Evolutionary conservation across 2,329 filamentous ascomycete genomes (phyloP).

Genomic region (Diaporthe vaccinii): DNA sequence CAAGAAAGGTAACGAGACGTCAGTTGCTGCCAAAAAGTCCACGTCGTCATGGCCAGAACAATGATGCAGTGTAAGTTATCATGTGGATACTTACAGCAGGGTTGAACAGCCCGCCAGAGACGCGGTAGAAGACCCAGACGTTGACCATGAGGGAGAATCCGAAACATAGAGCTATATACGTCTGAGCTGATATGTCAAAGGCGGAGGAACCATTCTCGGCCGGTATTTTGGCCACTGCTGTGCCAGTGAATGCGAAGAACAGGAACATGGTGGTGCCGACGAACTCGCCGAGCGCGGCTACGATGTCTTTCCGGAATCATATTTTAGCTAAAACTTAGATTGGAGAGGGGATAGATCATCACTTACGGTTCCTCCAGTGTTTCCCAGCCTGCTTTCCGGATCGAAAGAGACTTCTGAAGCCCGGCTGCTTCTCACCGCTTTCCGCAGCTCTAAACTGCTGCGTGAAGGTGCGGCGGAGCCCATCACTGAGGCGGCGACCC

Average conservation of each 20-base stretch:
- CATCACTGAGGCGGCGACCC: neutral
- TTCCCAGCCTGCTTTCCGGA: neutral
- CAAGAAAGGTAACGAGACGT: neutral
- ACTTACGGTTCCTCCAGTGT: slow-evolving; percentile 5
- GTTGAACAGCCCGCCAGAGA: slow-evolving; percentile 59
- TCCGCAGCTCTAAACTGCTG: slow-evolving; percentile 24
- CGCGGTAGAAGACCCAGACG: slow-evolving; percentile 64
- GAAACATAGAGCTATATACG: slow-evolving; percentile 58
- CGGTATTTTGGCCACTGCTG: slow-evolving; percentile 45
- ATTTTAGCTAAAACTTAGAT: neutral
- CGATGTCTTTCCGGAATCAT: neutral
- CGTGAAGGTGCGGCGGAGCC: slow-evolving; percentile 3
- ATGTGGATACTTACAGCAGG: slow-evolving; percentile 45
- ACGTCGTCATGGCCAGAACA: neutral
- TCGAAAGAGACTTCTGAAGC: neutral
- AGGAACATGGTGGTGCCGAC: slow-evolving; percentile 60
- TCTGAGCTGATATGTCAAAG: slow-evolving; percentile 31
- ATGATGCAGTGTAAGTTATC: rapidly evolving
- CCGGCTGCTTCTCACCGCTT: neutral
- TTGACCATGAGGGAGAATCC: slow-evolving; percentile 61
- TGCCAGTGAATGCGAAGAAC: slow-evolving; percentile 56
- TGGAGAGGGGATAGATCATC: too few species aligned
- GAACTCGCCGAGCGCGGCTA: slow-evolving; percentile 51
- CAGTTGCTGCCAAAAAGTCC: neutral
- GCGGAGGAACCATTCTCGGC: slow-evolving; percentile 15